Percentiles rank a stretch among this genome's conserved stretches.
Evolutionary conservation across 129 eudicot species (phyloP).

Genomic region (Flaveria ramosissima): DNA sequence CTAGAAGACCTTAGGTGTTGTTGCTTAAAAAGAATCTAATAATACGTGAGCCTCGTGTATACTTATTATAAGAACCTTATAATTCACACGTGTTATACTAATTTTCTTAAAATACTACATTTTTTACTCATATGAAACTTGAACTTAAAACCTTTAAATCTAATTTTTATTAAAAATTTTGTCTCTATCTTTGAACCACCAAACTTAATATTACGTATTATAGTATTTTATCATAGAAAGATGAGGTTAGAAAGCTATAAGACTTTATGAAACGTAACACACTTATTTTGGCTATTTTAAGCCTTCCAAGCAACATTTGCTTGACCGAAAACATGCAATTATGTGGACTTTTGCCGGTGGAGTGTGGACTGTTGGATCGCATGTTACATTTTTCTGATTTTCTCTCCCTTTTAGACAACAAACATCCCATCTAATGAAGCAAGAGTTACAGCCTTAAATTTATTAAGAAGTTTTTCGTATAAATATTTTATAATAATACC

Average conservation of each 20-base stretch:
- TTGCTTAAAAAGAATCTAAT: too few relatives aligned
- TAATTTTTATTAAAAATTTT: too few relatives aligned
- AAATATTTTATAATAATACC: too few relatives aligned
- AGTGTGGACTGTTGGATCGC: background rate
- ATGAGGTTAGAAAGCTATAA: conserved; percentile 9
- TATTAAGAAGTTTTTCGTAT: too few relatives aligned
- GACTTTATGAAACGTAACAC: conserved; percentile 34
- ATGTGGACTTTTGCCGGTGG: conserved; percentile 24
- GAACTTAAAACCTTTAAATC: too few relatives aligned
- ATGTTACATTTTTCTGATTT: background rate
- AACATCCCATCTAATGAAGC: background rate
- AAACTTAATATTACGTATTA: background rate
- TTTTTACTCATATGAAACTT: too few relatives aligned
- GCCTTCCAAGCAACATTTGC: conserved; percentile 44
- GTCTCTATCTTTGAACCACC: too few relatives aligned
- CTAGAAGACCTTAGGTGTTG: too few relatives aligned
- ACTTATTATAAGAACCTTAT: background rate
- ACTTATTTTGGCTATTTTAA: conserved; percentile 18
- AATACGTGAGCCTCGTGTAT: background rate
- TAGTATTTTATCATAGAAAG: background rate
- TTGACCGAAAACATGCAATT: conserved; percentile 20
- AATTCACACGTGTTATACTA: background rate
- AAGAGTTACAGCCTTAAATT: too few relatives aligned
- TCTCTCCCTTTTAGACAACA: background rate
- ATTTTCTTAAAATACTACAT: too few relatives aligned